Base-by-base conservation (phyloP, 306 rosid genomes). In the Elaeagnus macrophylla region DNA sequence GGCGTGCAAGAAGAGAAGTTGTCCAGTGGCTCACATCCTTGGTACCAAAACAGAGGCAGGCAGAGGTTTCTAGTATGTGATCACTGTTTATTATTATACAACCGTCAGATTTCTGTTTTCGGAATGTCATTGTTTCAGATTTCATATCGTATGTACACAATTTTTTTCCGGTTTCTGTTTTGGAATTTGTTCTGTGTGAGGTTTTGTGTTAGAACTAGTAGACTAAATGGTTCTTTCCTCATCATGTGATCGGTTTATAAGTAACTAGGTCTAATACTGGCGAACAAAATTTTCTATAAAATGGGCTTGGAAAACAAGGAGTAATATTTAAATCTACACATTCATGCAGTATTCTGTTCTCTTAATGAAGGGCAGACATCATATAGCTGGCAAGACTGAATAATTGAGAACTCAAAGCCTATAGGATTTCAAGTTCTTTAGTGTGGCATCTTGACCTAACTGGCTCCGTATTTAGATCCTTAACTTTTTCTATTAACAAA, bases 1-100 rank as follows among this genome's bases (percentile, higher is more conserved):
- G 95, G 94, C 72, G 95, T 39, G 86, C 89, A 0, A 75, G 94
- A 65, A 73, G 95, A 47, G 95, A 87, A 73, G 95, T 87, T 10
- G 86, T 83, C 1, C 84, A 74, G 12, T 83, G 95, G 95, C 89
- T 87, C 48, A 71, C 77, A 44, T 70, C 76, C 50, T 66, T 83
- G 81, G 81, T 81, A 55, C 75, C 86, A 0, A 56, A 51, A 64
- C 69, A 53, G 37, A 6, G 48, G 16, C 41, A 58, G 12, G 60
- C 45, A 0, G 79, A 73, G 72, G 20, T 61, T 51, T 55, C 71
- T 61, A 47, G 71, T 74, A 50, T 36, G 79, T 69, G 18, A 54
- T 57, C 39, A 32, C 53, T 54, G 41, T 62, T 17, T 38, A 10
- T 57, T 51, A 39, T 19, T 44, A 39, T 51, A 25, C 32, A 25